Percentiles rank a stretch among this genome's conserved stretches.
These are phyloP conservation scores for Musa acuminata DNA, from an alignment of 176 grass and related monocot genomes.

Conservation along the genomic window DNA sequence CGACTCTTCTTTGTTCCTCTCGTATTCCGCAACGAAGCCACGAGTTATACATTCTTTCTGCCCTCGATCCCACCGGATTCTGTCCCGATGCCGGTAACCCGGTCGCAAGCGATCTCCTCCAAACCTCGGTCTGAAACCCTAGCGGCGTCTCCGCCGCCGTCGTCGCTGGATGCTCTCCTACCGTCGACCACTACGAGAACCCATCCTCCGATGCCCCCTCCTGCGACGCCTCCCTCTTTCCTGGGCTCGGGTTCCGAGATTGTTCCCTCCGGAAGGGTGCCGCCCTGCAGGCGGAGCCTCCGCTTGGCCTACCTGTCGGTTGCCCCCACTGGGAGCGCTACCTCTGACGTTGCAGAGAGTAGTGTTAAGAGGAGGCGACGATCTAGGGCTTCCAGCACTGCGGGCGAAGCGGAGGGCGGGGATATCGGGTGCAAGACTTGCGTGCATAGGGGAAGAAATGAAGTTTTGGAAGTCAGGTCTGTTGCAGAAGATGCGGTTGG, in stretches of 20 bases:
- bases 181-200: not conserved
- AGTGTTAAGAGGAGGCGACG: slow-evolving; percentile 12
- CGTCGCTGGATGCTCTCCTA: slow-evolving; percentile 9
- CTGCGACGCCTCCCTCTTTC: slow-evolving; percentile 20
- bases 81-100: not conserved
- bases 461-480: slow-evolving; percentile 7
- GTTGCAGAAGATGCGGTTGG: not conserved
- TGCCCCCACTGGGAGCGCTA: not conserved
- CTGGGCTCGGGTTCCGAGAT: not conserved
- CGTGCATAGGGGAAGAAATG: not conserved
- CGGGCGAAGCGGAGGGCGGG: not conserved
- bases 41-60: not conserved
- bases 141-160: not conserved
- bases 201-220: slow-evolving; percentile 5
- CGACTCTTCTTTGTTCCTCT: not conserved
- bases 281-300: slow-evolving; percentile 4
- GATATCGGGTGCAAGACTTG: not conserved
- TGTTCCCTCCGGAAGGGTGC: slow-evolving; percentile 9
- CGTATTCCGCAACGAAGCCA: not conserved
- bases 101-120: not conserved
- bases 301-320: not conserved
- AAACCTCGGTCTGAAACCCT: not conserved
- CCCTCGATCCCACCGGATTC: not conserved
- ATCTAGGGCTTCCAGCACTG: not conserved
- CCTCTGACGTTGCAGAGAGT: not conserved